Percentiles rank a stretch among this genome's conserved stretches.
phyloP scores from a whole-genome alignment of 768 basidiomycete species.

The Trametes meyenii region DNA sequence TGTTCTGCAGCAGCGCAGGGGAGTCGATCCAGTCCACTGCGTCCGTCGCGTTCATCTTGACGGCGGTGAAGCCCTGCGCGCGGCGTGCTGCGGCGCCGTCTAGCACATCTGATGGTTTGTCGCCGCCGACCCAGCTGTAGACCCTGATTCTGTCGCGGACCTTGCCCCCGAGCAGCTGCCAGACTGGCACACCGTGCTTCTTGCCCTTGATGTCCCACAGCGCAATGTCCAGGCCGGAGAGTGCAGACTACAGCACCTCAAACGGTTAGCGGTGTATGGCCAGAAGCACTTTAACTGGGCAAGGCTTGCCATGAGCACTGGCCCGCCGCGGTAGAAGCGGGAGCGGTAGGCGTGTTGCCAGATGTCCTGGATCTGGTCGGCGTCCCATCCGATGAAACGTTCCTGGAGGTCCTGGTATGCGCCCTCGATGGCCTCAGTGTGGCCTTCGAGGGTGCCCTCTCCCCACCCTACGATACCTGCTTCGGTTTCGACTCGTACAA shows the following conservation, averaged over 20 bases:
- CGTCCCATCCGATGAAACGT: constrained; percentile 62
- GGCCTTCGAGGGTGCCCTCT: constrained; percentile 72
- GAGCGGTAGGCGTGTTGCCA: constrained; percentile 68
- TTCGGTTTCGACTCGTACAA: constrained; percentile 67
- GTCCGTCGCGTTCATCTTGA: constrained; percentile 71
- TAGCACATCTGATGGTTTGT: constrained; percentile 49
- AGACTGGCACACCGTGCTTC: constrained; percentile 59
- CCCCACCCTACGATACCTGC: constrained; percentile 74
- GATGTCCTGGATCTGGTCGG: constrained; percentile 71
- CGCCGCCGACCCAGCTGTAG: constrained; percentile 61
- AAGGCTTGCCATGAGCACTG: constrained; percentile 61
- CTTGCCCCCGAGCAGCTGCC: constrained; percentile 68
- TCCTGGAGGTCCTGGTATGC: constrained; percentile 60
- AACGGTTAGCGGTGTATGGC: not conserved
- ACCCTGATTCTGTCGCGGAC: constrained; percentile 62
- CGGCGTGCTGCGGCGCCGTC: constrained; percentile 56
- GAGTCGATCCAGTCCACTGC: constrained; percentile 55
- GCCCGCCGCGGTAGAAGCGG: constrained; percentile 75
- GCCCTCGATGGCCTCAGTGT: constrained; percentile 75
- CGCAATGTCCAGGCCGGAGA: constrained; percentile 68
- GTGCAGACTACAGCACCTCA: constrained; percentile 43
- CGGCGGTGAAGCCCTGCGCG: constrained; percentile 65
- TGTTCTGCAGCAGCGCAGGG: constrained; percentile 51
- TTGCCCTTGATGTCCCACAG: constrained; percentile 84
- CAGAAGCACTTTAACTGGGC: not conserved